A percentile compares a stretch with the other conserved stretches of the same genome.
These are phyloP conservation scores for Anthostomella pinea DNA, from an alignment of 2,329 filamentous ascomycete species.

Conservation along the genomic window DNA sequence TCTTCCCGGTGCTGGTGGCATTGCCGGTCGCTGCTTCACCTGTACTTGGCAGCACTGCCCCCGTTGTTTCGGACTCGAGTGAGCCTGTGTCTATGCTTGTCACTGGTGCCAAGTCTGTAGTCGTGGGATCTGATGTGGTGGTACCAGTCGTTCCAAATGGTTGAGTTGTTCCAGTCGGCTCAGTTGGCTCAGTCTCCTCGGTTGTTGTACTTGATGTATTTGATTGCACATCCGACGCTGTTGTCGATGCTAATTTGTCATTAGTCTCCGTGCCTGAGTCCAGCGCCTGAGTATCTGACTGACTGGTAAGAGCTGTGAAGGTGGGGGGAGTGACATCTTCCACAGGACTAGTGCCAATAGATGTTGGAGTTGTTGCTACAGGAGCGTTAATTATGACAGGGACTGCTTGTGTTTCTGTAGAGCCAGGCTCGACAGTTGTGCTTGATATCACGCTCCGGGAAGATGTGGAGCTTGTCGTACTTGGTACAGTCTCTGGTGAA, in stretches of 20 bases:
- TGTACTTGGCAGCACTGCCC: conserved; percentile 14
- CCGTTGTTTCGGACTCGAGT: conserved; percentile 16
- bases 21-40: conserved; percentile 24
- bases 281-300: conserved; percentile 10
- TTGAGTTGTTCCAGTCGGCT: no score
- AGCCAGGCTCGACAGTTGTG: conserved; percentile 14
- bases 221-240: conserved; percentile 7
- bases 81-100: conserved; percentile 6
- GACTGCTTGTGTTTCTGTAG: conserved; percentile 13
- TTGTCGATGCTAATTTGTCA: conserved; percentile 12
- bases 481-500: conserved; percentile 29
- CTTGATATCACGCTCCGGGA: conserved; percentile 22
- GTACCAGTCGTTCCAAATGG: conserved; percentile 2
- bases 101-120: conserved; percentile 4
- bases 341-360: conserved; percentile 1
- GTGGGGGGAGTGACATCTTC: not conserved
- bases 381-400: conserved; percentile 15
- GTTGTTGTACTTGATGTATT: conserved; percentile 1
- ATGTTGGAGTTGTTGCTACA: conserved; percentile 7
- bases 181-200: not conserved
- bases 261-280: conserved; percentile 11
- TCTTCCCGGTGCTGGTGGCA: conserved; percentile 31
- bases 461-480: conserved; percentile 36
- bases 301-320: conserved; percentile 7
- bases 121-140: conserved; percentile 2